Evolutionary conservation across 2,329 filamentous ascomycete species (phyloP), one percentile per base, ranked within the genome.

Genomic region (Colletotrichum tropicicola): DNA sequence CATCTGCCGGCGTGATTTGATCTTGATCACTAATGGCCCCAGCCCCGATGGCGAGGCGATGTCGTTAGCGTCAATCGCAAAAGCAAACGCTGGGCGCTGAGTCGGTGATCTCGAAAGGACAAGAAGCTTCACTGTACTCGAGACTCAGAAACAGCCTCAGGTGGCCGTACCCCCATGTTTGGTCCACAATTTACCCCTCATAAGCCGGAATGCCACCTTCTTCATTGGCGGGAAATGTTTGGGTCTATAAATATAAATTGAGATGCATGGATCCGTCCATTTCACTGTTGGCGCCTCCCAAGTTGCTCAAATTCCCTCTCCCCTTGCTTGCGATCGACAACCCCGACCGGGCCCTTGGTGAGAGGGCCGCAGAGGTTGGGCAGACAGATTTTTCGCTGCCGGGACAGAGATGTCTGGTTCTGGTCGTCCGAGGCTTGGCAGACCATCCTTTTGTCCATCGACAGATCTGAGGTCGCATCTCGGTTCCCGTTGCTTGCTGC

Each of bases 171-270:
- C 48, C 35, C 43, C 30, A 48, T 49, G 48, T 32, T 48, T n/a
- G 44, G 41, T 39, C 57, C 61, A 61, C 21, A 54, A 28, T 55
- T 48, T 61, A 39, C 49, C 61, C 61, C 57, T 65, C 44, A 48
- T 65, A 55, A 65, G 49, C 61, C 19, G 49, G 43, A 65, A 45
- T 44, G 9, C 5, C n/a, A 6, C 27, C 13, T 30, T 41, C 43
- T 48, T 12, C 3, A 61, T 65, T 65, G 49, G 61, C n/a, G 35
- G 57, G 19, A 55, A 32, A 35, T 44, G 28, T 45, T 55, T 56
- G 21, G 13, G 30, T 48, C 10, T 47, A 13, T 48, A 12, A 21
- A 15, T 35, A 35, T 57, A n/a, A 21, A 48, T 21, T 30, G 45
- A 23, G 44, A 9, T 5, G 4, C 54, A 57, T 48, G 54, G 54